A percentile compares a stretch with the other conserved stretches of the same genome.
These are phyloP conservation scores for Saccharomycopsis capsularis DNA, from an alignment of 805 yeast species.

Conservation along the genomic window DNA sequence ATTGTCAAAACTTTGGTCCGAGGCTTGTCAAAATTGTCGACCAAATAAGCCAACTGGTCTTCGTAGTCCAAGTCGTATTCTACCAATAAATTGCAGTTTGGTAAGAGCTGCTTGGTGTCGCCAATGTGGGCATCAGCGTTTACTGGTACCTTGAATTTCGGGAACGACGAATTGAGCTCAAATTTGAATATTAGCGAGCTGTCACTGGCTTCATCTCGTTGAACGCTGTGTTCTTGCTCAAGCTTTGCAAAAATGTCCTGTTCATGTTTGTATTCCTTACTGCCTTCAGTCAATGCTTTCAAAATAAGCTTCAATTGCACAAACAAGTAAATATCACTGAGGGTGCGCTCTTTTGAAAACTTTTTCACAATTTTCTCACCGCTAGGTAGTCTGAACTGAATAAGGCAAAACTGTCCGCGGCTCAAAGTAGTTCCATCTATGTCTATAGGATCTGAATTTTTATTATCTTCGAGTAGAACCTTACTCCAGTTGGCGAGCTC, in stretches of 20 bases:
- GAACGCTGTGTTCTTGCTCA: background rate
- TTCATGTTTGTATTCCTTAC: background rate
- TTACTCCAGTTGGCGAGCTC: constrained; percentile 5
- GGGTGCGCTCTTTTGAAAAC: constrained; percentile 34
- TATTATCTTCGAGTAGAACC: constrained; percentile 3
- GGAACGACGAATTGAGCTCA: constrained; percentile 55
- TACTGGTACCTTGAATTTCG: constrained; percentile 42
- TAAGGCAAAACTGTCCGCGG: constrained; percentile 32
- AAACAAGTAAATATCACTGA: constrained; percentile 43
- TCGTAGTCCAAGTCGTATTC: constrained; percentile 34
- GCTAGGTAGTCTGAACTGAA: constrained; percentile 49
- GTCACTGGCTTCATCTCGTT: no score
- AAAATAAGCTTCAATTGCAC: constrained; percentile 26
- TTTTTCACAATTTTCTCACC: constrained; percentile 45
- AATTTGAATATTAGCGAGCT: constrained; percentile 29
- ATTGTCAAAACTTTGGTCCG: background rate
- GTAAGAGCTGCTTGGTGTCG: constrained; percentile 48
- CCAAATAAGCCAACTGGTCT: constrained; percentile 28
- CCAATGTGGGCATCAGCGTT: constrained; percentile 29
- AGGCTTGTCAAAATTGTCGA: constrained; percentile 26
- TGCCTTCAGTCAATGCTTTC: background rate
- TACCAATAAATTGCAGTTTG: constrained; percentile 60
- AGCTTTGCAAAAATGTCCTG: background rate
- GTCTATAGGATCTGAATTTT: background rate
- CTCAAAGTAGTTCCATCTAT: constrained; percentile 16